Base-by-base conservation (phyloP, 345 rosid species). In the Ceriops zippeliana region DNA sequence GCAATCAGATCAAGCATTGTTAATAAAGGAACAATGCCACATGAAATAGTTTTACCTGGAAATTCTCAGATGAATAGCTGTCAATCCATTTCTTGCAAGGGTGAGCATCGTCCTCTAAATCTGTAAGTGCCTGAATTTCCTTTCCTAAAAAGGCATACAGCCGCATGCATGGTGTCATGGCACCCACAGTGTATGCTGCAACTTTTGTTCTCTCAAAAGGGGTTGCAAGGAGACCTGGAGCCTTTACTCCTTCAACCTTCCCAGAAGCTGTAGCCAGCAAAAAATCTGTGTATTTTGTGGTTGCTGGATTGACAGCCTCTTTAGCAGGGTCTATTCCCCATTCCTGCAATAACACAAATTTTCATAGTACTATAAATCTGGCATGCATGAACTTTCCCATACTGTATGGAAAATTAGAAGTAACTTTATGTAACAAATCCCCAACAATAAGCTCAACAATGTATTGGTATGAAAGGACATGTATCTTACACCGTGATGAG, bases 131-230 rank as follows among this genome's bases (percentile, higher is more conserved):
- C 79, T 75, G 81, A 61, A 96, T 76, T 74, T 89, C 97, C 83
- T 80, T 89, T 69, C 95, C 96, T 1, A 90, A 81, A 77, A 76
- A 87, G 68, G 93, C 97, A 84, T 92, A 96, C 72, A 92, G 75
- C 78, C 87, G 82, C 99, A 96, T 92, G 86, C 96, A 89, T 63
- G 99, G 99, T 71, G 97, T 78, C 89, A 96, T 85, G 72, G 98
- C 97, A 82, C 95, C 97, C 57, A 96, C 83, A 63, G 91, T 90
- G 75, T 96, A 96, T 61, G 99, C 98, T 2, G 99, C 98, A 81
- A 96, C 90, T 83, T 89, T 96, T 34, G 98, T 96, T 79, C 83
- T 90, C 73, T 90, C 99, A 79, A 96, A 96, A 42, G 98, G 99
- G 66, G 99, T 96, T 60, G 92, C 91, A 72, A 96, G 93, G 79